Evolutionary conservation across 78 protist species (phyloP), one percentile per base, ranked within the genome.

Genomic region (Acrasis kona): DNA sequence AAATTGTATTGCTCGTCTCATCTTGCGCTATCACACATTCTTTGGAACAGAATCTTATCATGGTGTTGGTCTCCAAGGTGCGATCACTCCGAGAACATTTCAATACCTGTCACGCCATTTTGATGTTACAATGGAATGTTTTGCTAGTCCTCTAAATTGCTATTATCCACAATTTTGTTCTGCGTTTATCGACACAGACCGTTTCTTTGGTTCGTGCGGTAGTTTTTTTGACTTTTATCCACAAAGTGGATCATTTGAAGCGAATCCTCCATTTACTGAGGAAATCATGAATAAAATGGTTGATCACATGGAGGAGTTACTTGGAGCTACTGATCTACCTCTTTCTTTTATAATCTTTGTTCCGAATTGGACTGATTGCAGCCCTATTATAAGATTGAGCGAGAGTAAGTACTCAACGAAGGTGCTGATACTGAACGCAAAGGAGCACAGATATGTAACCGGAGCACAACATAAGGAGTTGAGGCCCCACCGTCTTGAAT

Each of bases 251-350:
- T 61, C 87, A 12, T 81, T 82, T 35, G 86, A 83, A 41, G 81
- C 32, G 27, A 82, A 82, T 74, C 84, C 87, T 5, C 87, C 87
- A 3, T 83, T 83, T 31, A 32, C 5, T 2, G 71, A 78, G 41
- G 69, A 69, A 34, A 9, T 58, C 28, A n/a, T 80, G 35, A 38
- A 32, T 27, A 4, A 19, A 40, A n/a, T 74, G 64, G 42, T 1
- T 12, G 34, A 30, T 28, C 79, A n/a, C 32, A 0, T 80, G 10
- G 61, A 5, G 6, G 41, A 0, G 12, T 19, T 74, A 9, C 61
- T 73, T 1, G 64, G 4, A 2, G 34, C 9, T 32, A 2, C 72
- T 9, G 10, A 10, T 30, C 0, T 30, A 34, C 75, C 81, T 1
- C 73, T 78, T 12, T 72, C 66, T 0, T 78, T 71, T 39, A 35